These are phyloP conservation scores for Macaranga tanarius DNA, from an alignment of 441 rosid species.

Conservation along the genomic window DNA sequence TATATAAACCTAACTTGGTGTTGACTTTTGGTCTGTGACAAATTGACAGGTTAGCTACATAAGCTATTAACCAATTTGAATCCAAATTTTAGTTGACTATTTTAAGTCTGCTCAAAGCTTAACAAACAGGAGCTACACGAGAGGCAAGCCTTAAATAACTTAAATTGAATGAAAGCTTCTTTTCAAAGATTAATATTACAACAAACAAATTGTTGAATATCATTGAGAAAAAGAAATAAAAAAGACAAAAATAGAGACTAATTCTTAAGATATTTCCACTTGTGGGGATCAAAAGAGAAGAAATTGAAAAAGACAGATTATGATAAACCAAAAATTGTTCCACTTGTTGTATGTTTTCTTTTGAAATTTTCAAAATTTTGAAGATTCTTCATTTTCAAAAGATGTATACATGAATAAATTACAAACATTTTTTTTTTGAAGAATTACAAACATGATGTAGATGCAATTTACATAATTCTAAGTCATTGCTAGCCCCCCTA, in stretches of 20 bases:
- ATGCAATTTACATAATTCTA: too few relatives aligned
- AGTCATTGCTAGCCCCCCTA: too few relatives aligned
- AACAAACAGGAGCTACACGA: not conserved
- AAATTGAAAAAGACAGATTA: not conserved
- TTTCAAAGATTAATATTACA: too few relatives aligned
- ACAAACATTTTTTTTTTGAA: too few relatives aligned
- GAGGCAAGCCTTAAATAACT: too few relatives aligned
- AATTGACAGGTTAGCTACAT: not conserved
- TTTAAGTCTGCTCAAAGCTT: not conserved
- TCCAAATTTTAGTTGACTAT: conserved; percentile 2
- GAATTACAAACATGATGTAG: too few relatives aligned
- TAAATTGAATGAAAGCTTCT: too few relatives aligned
- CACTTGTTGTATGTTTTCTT: not conserved
- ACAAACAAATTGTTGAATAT: too few relatives aligned
- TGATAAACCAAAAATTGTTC: not conserved
- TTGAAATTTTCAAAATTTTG: not conserved
- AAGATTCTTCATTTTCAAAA: not conserved
- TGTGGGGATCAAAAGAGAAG: not conserved
- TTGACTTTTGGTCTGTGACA: not conserved
- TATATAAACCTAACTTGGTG: not conserved
- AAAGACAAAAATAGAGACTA: too few relatives aligned
- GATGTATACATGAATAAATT: not conserved
- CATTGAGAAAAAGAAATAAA: too few relatives aligned
- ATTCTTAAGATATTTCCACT: not conserved
- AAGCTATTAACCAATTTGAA: not conserved